Base-by-base conservation (phyloP, 805 yeast species). In the Brettanomyces sp. region DNA sequence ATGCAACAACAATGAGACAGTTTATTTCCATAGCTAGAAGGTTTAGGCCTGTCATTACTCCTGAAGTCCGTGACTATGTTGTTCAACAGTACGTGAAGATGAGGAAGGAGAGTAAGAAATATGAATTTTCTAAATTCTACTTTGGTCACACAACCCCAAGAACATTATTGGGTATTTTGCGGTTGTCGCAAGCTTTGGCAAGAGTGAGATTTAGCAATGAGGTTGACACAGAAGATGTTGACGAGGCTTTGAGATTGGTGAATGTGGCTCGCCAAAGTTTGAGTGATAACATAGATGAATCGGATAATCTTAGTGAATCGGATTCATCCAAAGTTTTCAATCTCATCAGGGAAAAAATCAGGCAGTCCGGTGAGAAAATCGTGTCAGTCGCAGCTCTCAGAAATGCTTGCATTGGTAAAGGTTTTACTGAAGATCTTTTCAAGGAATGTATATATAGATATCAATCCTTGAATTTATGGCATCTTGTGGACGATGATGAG, bases 91-190 rank as follows among this genome's bases (percentile, higher is more conserved):
- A 95, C 63, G 89, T 90, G 52, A 85, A 85, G 62, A 74, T 95
- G 81, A 78, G 99, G 62, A 95, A 91, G 66, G 95, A 88, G 58
- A 85, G 95, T 21, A 86, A 85, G 59, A 70, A 77, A 47, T 84
- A 85, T 60, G 85, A 85, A 59, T 82, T 82, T 52, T 80, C 90
- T 33, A 78, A 76, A 45, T 76, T 77, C 56, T 85, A 88, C 46
- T 91, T 91, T 62, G 80, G 90, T 41, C 97, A 90, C 65, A 84
- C 95, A 21, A 90, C 99, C 1, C 97, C 98, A 47, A 82, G 99
- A 72, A 89, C 98, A 2, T 73, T 93, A 51, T 72, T 93, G 47
- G 98, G 93, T 55, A 82, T 95, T 43, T 68, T 93, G 54, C 82
- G 99, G 68, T 73, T 93, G 74, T 77, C 99, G 1, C 98, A 91